Conservation (phyloP, 2,329 filamentous ascomycete genomes). For the Aspergillus fructus region DNA sequence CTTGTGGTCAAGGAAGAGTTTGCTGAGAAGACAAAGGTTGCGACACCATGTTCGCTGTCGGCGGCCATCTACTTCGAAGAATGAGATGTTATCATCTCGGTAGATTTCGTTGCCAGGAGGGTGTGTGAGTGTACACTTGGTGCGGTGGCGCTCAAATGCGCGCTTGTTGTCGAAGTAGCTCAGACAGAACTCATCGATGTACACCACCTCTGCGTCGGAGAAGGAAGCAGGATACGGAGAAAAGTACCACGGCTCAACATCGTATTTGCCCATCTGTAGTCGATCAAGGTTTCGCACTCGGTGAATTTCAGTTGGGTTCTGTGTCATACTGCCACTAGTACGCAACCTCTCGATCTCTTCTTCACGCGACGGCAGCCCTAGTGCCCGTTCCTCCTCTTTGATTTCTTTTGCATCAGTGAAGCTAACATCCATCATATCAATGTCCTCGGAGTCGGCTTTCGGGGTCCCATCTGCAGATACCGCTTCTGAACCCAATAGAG, state of each 20-base stretch:
- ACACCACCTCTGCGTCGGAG: constrained; percentile 83
- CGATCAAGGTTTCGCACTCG: constrained; percentile 92
- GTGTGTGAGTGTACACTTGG: constrained; percentile 87
- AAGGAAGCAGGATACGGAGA: constrained; percentile 92
- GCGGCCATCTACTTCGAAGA: constrained; percentile 96
- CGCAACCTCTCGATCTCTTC: constrained; percentile 96
- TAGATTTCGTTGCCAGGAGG: constrained; percentile 98
- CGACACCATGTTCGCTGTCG: constrained; percentile 99
- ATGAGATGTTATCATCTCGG: constrained; percentile 82
- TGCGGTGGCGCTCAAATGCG: constrained; percentile 79
- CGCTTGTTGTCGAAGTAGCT: constrained; percentile 83
- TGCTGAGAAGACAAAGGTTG: constrained; percentile 91
- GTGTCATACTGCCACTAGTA: constrained; percentile 95
- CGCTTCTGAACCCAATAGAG: constrained; percentile 34
- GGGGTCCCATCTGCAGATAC: constrained; percentile 42
- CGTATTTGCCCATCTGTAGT: constrained; percentile 88
- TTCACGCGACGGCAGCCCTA: constrained; percentile 60
- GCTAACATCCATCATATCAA: constrained; percentile 44
- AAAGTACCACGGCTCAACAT: constrained; percentile 98
- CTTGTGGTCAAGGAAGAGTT: constrained; percentile 97
- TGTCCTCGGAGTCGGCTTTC: constrained; percentile 39
- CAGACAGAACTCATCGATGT: constrained; percentile 96
- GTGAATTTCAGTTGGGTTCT: constrained; percentile 95
- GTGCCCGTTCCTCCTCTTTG: constrained; percentile 40
- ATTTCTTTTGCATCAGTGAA: constrained; percentile 25